Conservation (phyloP, 2,329 filamentous ascomycete genomes). For the Coniella vitis region DNA sequence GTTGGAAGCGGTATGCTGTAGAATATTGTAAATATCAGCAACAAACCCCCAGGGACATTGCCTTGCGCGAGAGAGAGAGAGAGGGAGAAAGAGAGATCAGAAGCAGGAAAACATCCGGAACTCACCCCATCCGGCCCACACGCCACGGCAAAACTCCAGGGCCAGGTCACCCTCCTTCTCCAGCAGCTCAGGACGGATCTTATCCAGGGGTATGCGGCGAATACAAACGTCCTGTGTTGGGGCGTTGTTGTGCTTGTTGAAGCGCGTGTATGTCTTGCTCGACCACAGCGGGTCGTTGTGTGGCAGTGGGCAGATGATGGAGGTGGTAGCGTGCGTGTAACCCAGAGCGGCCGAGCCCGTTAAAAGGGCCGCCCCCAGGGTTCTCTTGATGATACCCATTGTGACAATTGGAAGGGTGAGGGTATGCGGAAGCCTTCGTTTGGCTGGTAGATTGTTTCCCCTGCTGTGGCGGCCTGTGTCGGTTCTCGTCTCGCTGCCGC, state of each 20-base stretch:
- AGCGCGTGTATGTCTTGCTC: slow-evolving; percentile 46
- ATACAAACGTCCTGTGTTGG: slow-evolving; percentile 58
- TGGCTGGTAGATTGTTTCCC: too few relatives aligned
- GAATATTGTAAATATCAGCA: not conserved
- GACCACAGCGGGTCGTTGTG: slow-evolving; percentile 55
- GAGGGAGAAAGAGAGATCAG: not conserved
- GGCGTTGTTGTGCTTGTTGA: slow-evolving; percentile 58
- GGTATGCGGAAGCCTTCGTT: too few relatives aligned
- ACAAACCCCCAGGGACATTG: not conserved
- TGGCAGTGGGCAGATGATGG: slow-evolving; percentile 50
- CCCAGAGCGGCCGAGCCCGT: slow-evolving; percentile 44
- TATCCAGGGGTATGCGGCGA: slow-evolving; percentile 53
- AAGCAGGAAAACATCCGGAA: slow-evolving; percentile 3
- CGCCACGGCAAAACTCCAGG: slow-evolving; percentile 59
- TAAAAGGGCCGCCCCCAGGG: slow-evolving; percentile 39
- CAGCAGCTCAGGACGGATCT: slow-evolving; percentile 59
- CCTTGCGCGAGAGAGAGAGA: not conserved
- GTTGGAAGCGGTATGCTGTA: slow-evolving; percentile 51
- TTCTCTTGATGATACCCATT: slow-evolving; percentile 50
- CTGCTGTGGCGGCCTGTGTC: too few relatives aligned
- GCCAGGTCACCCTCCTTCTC: slow-evolving; percentile 51
- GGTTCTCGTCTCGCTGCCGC: not conserved
- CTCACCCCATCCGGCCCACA: slow-evolving; percentile 61
- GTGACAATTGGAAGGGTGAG: not conserved
- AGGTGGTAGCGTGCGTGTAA: slow-evolving; percentile 48